Evolutionary conservation across 2,329 filamentous ascomycete genomes (phyloP).

Genomic region (Trichoderma cornu-damae): DNA sequence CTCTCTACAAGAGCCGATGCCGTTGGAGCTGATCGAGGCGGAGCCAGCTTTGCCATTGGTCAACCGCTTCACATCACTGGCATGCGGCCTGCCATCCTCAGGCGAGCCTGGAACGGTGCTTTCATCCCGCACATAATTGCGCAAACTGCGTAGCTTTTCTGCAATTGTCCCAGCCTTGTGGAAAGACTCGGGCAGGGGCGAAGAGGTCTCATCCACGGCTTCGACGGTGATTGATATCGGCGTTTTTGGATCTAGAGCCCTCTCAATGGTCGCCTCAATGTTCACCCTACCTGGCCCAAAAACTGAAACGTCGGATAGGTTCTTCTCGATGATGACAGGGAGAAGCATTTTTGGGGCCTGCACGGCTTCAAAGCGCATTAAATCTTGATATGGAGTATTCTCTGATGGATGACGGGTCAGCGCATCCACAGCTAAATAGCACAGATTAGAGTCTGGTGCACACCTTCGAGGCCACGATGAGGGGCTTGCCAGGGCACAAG

Average conservation of each 20-base stretch:
- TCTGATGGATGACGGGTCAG: conserved; percentile 32
- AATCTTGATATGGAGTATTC: conserved; percentile 46
- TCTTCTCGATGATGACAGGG: conserved; percentile 49
- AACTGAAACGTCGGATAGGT: conserved; percentile 49
- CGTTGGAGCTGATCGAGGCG: conserved; percentile 37
- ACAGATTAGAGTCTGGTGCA: not conserved
- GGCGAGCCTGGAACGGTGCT: conserved; percentile 22
- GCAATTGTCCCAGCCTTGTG: conserved; percentile 40
- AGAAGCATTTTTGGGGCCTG: conserved; percentile 51
- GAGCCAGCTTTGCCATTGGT: conserved; percentile 32
- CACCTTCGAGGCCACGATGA: conserved; percentile 53
- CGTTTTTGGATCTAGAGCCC: conserved; percentile 35
- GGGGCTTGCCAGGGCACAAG: conserved; percentile 57
- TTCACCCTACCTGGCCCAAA: conserved; percentile 50
- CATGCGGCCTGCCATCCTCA: conserved; percentile 26
- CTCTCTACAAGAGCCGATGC: conserved; percentile 47
- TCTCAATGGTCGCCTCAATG: conserved; percentile 39
- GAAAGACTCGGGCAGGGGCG: conserved; percentile 40
- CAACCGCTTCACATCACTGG: conserved; percentile 24
- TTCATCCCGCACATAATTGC: conserved; percentile 35
- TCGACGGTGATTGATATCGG: conserved; percentile 33
- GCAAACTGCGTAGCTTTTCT: conserved; percentile 46
- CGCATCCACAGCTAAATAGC: not conserved
- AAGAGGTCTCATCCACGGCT: conserved; percentile 34
- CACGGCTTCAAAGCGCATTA: conserved; percentile 55